Base-by-base conservation (phyloP, 2,329 filamentous ascomycete genomes). In the Colletotrichum eleusines region DNA sequence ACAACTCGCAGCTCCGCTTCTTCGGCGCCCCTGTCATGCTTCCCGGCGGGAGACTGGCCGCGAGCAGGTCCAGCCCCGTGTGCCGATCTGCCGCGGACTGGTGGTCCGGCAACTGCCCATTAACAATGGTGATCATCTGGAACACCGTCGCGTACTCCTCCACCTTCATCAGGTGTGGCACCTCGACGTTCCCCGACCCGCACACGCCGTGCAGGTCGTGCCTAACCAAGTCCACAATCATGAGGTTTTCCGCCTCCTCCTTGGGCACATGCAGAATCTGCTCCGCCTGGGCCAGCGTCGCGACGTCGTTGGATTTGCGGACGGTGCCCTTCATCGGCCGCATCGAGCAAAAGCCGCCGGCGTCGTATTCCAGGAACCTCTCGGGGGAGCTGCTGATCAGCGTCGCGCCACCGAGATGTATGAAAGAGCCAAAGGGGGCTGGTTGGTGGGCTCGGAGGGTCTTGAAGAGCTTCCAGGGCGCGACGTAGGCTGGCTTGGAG, bases 21-120 rank as follows among this genome's bases (percentile, higher is more conserved):
- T 98, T 98, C 0, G 95, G 96, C 0, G 95, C 95, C 8, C 96
- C 96, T 2, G 95, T 98, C 96, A 98, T 98, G 76, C 92, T 95
- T 0, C 96, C 95, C 0, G 96, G 94, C 0, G 96, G 95, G 0
- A 98, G 85, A 58, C 91, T 92, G 8, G 90, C 87, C 0, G 92
- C 89, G 0, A 98, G 87, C 5, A 95, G 91, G 70, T 95, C 91
- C 44, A 96, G 84, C 1, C 92, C 93, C 0, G 89, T 89, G 69
- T 87, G 84, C 8, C 74, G 70, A n/a, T 59, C 78, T 40, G 60
- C 57, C n/a, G 38, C 66, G 14, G 7, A 61, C 50, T 7, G 42
- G 42, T 18, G 60, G 8, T 74, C 59, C 0, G 85, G 84, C 16
- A 93, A 81, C 72, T 86, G 83, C 0, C 94, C 95, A 77, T 95